Evolutionary conservation across 2,329 filamentous ascomycete species (phyloP).

Genomic region (Endothia cerciana): DNA sequence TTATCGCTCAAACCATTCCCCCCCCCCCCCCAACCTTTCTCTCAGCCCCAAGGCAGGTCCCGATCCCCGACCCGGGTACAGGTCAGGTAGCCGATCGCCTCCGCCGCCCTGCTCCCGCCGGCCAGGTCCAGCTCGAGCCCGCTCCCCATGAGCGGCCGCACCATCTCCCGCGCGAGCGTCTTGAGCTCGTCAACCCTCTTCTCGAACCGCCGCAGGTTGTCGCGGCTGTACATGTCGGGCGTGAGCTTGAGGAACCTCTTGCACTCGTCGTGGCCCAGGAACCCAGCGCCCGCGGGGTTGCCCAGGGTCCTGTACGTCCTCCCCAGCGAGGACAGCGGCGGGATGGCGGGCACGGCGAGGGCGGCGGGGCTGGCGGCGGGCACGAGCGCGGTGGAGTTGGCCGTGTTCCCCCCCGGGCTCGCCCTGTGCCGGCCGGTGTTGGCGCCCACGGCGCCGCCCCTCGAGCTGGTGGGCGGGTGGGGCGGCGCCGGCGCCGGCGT

Average conservation of each 20-base stretch:
- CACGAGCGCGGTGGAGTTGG: slow-evolving; percentile 12
- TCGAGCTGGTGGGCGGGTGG: slow-evolving; percentile 35
- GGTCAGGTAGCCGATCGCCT: slow-evolving; percentile 53
- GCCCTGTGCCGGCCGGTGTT: slow-evolving; percentile 26
- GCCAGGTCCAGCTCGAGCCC: slow-evolving; percentile 79
- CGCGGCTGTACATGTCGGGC: slow-evolving; percentile 80
- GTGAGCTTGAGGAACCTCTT: slow-evolving; percentile 87
- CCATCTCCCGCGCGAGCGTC: slow-evolving; percentile 77
- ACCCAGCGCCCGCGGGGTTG: slow-evolving; percentile 60
- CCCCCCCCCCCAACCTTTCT: neutral
- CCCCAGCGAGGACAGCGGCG: slow-evolving; percentile 64
- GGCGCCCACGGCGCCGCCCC: slow-evolving; percentile 16
- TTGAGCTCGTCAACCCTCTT: slow-evolving; percentile 88
- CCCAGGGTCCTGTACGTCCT: slow-evolving; percentile 80
- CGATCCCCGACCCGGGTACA: slow-evolving; percentile 53
- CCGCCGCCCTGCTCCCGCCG: slow-evolving; percentile 46
- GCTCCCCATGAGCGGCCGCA: slow-evolving; percentile 84
- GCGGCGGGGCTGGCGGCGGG: slow-evolving; percentile 2
- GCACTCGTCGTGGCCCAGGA: slow-evolving; percentile 83
- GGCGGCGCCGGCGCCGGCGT: slow-evolving; percentile 65
- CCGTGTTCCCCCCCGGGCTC: slow-evolving; percentile 32
- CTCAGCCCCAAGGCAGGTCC: slow-evolving; percentile 52
- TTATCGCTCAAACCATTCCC: slow-evolving; percentile 5
- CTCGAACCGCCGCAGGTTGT: slow-evolving; percentile 86
- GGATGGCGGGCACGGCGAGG: slow-evolving; percentile 34